Evolutionary conservation across 2,329 filamentous ascomycete species (phyloP).

Genomic region (Oidium heveae): DNA sequence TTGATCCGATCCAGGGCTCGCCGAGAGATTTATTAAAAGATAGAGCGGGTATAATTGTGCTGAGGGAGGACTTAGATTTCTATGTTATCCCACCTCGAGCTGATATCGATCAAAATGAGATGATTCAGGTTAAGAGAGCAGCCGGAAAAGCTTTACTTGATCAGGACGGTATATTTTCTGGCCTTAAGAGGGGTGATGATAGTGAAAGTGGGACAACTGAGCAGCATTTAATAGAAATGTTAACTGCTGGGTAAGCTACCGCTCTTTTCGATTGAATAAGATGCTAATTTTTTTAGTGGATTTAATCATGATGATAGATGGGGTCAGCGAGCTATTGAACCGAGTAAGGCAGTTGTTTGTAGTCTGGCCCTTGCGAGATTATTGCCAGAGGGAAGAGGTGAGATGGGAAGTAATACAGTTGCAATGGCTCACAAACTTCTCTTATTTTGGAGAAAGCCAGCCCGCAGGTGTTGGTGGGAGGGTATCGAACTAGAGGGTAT

Average conservation of each 20-base stretch:
- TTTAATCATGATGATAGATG: constrained; percentile 90
- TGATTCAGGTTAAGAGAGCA: constrained; percentile 89
- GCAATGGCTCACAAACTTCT: constrained; percentile 97
- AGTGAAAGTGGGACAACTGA: constrained; percentile 59
- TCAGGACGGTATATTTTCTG: constrained; percentile 90
- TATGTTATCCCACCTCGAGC: constrained; percentile 76
- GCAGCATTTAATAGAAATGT: constrained; percentile 96
- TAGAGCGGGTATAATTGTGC: constrained; percentile 83
- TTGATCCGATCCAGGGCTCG: constrained; percentile 47
- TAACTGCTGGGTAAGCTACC: constrained; percentile 69
- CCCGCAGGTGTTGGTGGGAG: constrained; percentile 96
- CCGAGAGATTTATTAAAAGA: constrained; percentile 60
- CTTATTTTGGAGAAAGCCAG: constrained; percentile 94
- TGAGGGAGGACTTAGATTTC: constrained; percentile 90
- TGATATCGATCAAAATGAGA: constrained; percentile 66
- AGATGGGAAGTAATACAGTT: constrained; percentile 51
- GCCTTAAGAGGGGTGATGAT: constrained; percentile 83
- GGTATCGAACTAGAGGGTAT: constrained; percentile 77
- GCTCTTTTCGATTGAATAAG: background rate
- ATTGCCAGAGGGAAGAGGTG: constrained; percentile 72
- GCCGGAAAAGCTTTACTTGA: constrained; percentile 65
- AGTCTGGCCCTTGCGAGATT: constrained; percentile 80
- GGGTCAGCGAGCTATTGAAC: constrained; percentile 93
- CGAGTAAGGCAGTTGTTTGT: constrained; percentile 96
- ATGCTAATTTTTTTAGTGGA: constrained; percentile 30